Evolutionary conservation across 1,284 basidiomycete species (phyloP).

Genomic region (Inonotus obliquus): DNA sequence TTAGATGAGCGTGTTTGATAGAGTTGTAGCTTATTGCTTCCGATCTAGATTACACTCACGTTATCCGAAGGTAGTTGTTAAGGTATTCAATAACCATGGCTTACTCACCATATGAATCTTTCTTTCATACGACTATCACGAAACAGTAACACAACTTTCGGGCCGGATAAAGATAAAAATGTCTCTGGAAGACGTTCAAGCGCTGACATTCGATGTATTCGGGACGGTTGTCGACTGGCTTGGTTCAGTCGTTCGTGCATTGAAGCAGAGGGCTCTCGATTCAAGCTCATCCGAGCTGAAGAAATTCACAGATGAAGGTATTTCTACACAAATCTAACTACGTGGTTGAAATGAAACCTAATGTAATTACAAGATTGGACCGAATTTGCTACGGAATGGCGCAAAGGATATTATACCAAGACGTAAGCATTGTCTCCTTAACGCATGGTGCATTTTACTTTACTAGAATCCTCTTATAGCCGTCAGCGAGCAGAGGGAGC

Average conservation of each 20-base stretch:
- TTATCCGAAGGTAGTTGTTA: neutral
- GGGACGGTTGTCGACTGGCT: conserved; percentile 64
- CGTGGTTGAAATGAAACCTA: neutral
- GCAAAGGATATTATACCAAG: conserved; percentile 41
- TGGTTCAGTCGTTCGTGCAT: conserved; percentile 39
- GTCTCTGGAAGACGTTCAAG: conserved; percentile 36
- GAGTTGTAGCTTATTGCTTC: too few relatives aligned
- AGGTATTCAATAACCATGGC: neutral
- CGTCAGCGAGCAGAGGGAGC: conserved; percentile 39
- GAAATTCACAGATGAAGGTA: conserved; percentile 13
- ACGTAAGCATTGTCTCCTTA: conserved; percentile 37
- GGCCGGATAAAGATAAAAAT: too few relatives aligned
- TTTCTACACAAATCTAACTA: neutral
- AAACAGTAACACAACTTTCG: neutral
- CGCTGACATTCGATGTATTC: conserved; percentile 58
- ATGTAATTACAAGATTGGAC: conserved; percentile 35
- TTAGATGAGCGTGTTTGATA: too few relatives aligned
- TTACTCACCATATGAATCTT: neutral
- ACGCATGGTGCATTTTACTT: neutral
- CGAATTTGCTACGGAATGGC: conserved; percentile 53
- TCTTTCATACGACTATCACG: neutral
- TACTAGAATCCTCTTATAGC: conserved; percentile 19
- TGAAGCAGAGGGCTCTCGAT: conserved; percentile 24
- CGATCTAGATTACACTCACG: neutral
- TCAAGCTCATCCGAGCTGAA: conserved; percentile 8